phyloP scores from a whole-genome alignment of 129 eudicot genomes.

The Ambrosia artemisiifolia region DNA sequence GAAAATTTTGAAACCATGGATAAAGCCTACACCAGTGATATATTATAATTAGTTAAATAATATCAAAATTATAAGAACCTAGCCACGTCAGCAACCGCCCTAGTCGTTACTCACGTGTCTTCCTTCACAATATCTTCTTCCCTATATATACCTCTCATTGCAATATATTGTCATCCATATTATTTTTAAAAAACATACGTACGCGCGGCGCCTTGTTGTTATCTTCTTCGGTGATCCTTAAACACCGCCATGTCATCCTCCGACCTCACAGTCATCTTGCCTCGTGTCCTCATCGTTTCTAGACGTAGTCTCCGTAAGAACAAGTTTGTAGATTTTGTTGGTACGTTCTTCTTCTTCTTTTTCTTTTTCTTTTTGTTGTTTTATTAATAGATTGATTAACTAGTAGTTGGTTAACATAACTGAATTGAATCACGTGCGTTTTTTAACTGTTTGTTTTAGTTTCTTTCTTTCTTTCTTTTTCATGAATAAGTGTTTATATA shows the following conservation, averaged over 20 bases:
- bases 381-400: neutral
- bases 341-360: slow-evolving; percentile 26
- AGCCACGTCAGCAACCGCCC: slow-evolving; percentile 21
- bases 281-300: slow-evolving; percentile 89
- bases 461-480: neutral
- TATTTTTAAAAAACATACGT: neutral
- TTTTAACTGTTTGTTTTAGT: too few species aligned
- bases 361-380: neutral
- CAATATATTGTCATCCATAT: slow-evolving; percentile 4
- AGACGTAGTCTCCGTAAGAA: slow-evolving; percentile 90
- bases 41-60: slow-evolving; percentile 12
- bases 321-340: slow-evolving; percentile 95
- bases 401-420: neutral
- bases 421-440: neutral
- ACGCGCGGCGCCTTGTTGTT: slow-evolving; percentile 19
- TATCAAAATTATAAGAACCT: neutral
- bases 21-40: slow-evolving; percentile 20
- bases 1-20: neutral
- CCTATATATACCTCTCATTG: slow-evolving; percentile 17
- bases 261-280: slow-evolving; percentile 63
- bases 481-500: neutral
- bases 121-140: slow-evolving; percentile 12
- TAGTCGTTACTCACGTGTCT: slow-evolving; percentile 28
- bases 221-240: neutral
- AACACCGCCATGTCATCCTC: slow-evolving; percentile 44